Conservation (phyloP, 176 grass and related monocot genomes). For the Cocos nucifera region DNA sequence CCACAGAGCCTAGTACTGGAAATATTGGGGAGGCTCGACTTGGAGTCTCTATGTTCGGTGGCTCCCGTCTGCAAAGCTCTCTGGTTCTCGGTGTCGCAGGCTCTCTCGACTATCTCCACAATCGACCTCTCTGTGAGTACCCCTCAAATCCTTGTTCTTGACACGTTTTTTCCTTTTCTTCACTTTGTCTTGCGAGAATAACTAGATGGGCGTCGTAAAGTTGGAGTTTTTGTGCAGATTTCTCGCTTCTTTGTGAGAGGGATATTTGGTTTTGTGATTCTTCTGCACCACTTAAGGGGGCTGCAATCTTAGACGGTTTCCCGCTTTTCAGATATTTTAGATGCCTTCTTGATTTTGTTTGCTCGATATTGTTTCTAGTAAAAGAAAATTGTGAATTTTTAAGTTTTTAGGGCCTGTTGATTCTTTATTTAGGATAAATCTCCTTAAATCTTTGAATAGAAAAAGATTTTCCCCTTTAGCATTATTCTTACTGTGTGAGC, state of each 20-base stretch:
- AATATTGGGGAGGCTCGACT: constrained; percentile 48
- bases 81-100: constrained; percentile 27
- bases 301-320: not conserved
- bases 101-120: constrained; percentile 19
- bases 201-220: not conserved
- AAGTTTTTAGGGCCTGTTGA: too few relatives aligned
- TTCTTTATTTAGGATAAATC: too few relatives aligned
- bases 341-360: too few relatives aligned
- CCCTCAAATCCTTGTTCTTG: too few relatives aligned
- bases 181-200: not conserved
- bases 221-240: not conserved
- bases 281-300: not conserved
- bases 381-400: too few relatives aligned
- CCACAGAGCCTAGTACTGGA: constrained; percentile 67
- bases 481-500: too few relatives aligned
- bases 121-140: constrained; percentile 41
- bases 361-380: too few relatives aligned
- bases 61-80: constrained; percentile 68
- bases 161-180: not conserved
- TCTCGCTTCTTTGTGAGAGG: not conserved
- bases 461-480: too few relatives aligned
- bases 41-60: constrained; percentile 68
- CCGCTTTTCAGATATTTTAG: too few relatives aligned
- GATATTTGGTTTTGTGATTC: not conserved
- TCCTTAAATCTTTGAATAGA: too few relatives aligned